Percentiles rank a stretch among this genome's conserved stretches.
Evolutionary conservation across 2,329 filamentous ascomycete species (phyloP).

Genomic region (Mariannaea elegans): DNA sequence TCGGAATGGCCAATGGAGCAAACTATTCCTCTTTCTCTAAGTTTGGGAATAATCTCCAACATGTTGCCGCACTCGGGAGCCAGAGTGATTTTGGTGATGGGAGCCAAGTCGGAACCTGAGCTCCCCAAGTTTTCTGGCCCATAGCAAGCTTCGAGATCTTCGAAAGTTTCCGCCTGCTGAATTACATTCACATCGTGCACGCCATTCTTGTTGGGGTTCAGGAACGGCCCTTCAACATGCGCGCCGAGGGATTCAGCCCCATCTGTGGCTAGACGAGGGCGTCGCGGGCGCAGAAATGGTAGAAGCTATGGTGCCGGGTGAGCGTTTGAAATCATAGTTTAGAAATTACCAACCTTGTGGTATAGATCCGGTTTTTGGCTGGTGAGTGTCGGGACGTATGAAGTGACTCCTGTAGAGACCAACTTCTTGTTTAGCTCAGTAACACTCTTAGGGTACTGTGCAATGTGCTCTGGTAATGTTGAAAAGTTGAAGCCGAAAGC

Average conservation of each 20-base stretch:
- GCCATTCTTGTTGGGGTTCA: slow-evolving; percentile 84
- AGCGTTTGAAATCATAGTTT: too few relatives aligned
- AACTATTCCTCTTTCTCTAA: slow-evolving; percentile 73
- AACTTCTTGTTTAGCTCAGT: slow-evolving; percentile 75
- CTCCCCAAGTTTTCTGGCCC: slow-evolving; percentile 72
- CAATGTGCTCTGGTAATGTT: slow-evolving; percentile 73
- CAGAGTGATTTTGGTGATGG: slow-evolving; percentile 83
- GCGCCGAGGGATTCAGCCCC: slow-evolving; percentile 90
- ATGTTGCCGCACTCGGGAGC: slow-evolving; percentile 83
- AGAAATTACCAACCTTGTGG: slow-evolving; percentile 71
- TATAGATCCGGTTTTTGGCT: slow-evolving; percentile 84
- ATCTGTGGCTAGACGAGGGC: slow-evolving; percentile 65
- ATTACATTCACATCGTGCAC: slow-evolving; percentile 82
- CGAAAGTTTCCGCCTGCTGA: slow-evolving; percentile 67
- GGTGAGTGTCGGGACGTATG: slow-evolving; percentile 85
- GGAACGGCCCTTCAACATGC: slow-evolving; percentile 90
- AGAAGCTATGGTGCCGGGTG: slow-evolving; percentile 59
- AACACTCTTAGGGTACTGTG: slow-evolving; percentile 77
- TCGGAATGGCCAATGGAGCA: slow-evolving; percentile 89
- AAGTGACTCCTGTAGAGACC: slow-evolving; percentile 83
- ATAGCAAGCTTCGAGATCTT: slow-evolving; percentile 76
- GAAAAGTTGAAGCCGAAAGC: slow-evolving; percentile 95
- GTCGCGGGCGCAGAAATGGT: slow-evolving; percentile 78
- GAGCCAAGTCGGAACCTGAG: slow-evolving; percentile 46
- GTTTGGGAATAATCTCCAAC: slow-evolving; percentile 71